Conservation (phyloP, 257 asterid species). For the Voacanga thouarsii region DNA sequence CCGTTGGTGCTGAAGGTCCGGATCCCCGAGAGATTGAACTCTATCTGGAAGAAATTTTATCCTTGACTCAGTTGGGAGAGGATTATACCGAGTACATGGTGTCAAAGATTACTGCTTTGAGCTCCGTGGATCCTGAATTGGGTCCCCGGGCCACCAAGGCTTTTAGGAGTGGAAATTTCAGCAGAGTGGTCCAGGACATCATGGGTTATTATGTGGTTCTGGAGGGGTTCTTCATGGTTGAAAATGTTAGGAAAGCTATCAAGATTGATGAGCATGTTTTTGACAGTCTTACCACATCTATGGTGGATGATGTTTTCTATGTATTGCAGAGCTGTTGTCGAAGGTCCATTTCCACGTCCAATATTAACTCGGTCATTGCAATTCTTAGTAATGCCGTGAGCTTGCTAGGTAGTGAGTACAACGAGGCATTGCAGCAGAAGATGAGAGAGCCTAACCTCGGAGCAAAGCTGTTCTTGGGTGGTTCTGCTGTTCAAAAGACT, state of each 20-base stretch:
- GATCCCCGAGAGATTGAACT: conserved; percentile 90
- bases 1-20: conserved; percentile 74
- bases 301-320: conserved; percentile 97
- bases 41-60: conserved; percentile 83
- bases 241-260: conserved; percentile 94
- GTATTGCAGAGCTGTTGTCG: conserved; percentile 96
- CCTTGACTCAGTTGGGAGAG: conserved; percentile 80
- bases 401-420: conserved; percentile 79
- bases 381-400: conserved; percentile 81
- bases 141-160: conserved; percentile 88
- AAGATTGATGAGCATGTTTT: conserved; percentile 83
- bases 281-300: conserved; percentile 89
- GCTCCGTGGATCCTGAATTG: conserved; percentile 81
- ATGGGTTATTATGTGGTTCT: conserved; percentile 85
- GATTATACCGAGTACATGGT: conserved; percentile 90
- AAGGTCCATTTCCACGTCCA: conserved; percentile 82
- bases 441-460: conserved; percentile 87
- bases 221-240: conserved; percentile 98
- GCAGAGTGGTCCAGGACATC: conserved; percentile 73
- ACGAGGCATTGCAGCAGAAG: conserved; percentile 90
- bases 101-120: conserved; percentile 69
- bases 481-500: conserved; percentile 84
- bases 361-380: conserved; percentile 82
- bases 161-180: conserved; percentile 89
- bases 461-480: conserved; percentile 83